Evolutionary conservation across 345 rosid species (phyloP).

Genomic region (Theobroma cacao): DNA sequence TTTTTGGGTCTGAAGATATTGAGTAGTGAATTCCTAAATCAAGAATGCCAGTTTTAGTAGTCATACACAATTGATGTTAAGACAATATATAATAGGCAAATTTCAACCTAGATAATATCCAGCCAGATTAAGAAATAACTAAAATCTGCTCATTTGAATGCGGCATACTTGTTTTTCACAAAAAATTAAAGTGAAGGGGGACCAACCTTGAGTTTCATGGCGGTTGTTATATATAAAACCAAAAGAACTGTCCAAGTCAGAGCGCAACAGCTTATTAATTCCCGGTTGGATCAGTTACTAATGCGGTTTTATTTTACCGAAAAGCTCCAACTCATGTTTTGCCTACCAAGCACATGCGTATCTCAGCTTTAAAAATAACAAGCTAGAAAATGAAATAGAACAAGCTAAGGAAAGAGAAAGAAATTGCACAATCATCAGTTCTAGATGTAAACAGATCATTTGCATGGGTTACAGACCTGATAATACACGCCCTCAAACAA

Average conservation of each 20-base stretch:
- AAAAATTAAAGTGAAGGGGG: neutral
- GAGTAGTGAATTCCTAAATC: neutral
- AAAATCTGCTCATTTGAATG: neutral
- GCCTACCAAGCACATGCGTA: neutral
- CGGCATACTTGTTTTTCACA: neutral
- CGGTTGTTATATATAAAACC: neutral
- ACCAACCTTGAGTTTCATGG: neutral
- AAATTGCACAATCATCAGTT: neutral
- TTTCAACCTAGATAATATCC: neutral
- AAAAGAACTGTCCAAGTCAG: neutral
- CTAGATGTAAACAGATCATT: neutral
- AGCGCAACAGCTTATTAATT: neutral
- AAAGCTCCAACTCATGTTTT: neutral
- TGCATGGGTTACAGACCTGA: neutral
- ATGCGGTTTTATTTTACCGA: neutral
- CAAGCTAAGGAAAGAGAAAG: neutral
- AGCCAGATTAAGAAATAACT: neutral
- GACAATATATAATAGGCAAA: neutral
- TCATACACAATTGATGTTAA: neutral
- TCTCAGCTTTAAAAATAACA: neutral
- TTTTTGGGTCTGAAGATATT: neutral
- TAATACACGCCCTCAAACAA: neutral
- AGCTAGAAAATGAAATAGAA: neutral
- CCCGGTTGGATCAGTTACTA: neutral
- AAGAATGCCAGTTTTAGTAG: neutral